A percentile compares a stretch with the other conserved stretches of the same genome.
phyloP scores from a whole-genome alignment of 208 protist genomes.

The Leishmania amazonensis region DNA sequence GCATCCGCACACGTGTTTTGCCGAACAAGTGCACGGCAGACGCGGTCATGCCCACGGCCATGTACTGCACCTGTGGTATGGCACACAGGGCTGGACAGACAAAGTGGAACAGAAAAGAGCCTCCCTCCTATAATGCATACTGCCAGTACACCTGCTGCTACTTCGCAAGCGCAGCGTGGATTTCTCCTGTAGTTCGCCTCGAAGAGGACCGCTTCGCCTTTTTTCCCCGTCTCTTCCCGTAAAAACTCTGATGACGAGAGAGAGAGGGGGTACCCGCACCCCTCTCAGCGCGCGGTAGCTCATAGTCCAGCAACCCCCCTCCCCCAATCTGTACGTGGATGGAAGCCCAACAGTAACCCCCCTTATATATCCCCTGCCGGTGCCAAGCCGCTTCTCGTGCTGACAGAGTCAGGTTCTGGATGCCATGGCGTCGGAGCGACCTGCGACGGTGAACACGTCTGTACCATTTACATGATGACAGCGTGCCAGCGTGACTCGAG shows the following conservation, averaged over 20 bases:
- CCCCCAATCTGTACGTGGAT: too few species aligned
- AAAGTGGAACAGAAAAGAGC: background rate
- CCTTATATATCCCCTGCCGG: background rate
- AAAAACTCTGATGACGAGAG: background rate
- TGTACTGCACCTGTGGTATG: background rate
- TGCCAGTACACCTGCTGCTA: background rate
- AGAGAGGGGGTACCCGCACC: background rate
- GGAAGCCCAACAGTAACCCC: too few species aligned
- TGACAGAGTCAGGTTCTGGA: background rate
- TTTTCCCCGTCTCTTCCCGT: background rate
- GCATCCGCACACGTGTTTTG: too few species aligned
- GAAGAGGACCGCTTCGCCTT: background rate
- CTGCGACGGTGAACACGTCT: background rate
- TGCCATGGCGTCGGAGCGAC: background rate
- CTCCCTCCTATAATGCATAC: background rate
- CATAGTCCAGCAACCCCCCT: too few species aligned
- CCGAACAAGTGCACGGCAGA: too few species aligned
- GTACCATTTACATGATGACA: background rate
- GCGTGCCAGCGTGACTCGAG: background rate
- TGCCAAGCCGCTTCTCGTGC: background rate
- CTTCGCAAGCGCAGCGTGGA: background rate
- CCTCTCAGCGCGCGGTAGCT: too few species aligned
- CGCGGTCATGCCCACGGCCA: background rate
- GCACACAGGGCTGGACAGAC: background rate
- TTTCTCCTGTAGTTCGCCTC: background rate